phyloP scores from a whole-genome alignment of 2,329 filamentous ascomycete species.

The Lanzia echinophila region DNA sequence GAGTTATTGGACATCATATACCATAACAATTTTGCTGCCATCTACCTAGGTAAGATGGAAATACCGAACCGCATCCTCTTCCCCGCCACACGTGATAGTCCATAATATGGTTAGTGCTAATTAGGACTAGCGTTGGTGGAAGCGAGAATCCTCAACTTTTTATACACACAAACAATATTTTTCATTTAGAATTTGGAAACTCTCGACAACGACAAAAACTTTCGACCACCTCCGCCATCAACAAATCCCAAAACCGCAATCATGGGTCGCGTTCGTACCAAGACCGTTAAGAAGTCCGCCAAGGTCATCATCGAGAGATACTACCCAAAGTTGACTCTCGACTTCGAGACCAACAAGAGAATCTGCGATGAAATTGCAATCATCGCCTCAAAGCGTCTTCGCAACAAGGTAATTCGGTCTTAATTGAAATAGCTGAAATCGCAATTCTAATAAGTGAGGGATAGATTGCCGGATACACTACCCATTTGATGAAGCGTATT shows the following conservation, averaged over 20 bases:
- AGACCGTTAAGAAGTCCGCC: conserved; percentile 51
- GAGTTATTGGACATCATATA: no score
- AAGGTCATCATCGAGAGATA: conserved; percentile 99
- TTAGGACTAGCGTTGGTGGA: not conserved
- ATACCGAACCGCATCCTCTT: no score
- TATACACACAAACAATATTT: conserved; percentile 8
- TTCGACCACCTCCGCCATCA: conserved; percentile 8
- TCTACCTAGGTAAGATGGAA: no score
- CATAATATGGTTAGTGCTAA: not conserved
- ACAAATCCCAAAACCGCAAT: conserved; percentile 25
- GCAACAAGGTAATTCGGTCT: conserved; percentile 77
- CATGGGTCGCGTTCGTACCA: conserved; percentile 40
- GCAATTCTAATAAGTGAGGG: conserved; percentile 36
- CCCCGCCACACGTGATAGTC: not conserved
- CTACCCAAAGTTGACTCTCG: conserved; percentile 95
- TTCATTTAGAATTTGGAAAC: not conserved
- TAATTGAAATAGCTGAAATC: conserved; percentile 61
- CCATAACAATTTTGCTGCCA: no score
- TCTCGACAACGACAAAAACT: conserved; percentile 9
- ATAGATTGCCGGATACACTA: conserved; percentile 96
- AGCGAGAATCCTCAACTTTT: conserved; percentile 8
- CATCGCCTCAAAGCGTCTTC: conserved; percentile 96
- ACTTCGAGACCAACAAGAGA: conserved; percentile 99
- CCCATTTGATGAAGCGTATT: conserved; percentile 99
- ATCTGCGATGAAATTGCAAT: conserved; percentile 99